A percentile compares a stretch with the other conserved stretches of the same genome.
Evolutionary conservation across 2,329 filamentous ascomycete species (phyloP).

Genomic region (Penicillium rolfsii): DNA sequence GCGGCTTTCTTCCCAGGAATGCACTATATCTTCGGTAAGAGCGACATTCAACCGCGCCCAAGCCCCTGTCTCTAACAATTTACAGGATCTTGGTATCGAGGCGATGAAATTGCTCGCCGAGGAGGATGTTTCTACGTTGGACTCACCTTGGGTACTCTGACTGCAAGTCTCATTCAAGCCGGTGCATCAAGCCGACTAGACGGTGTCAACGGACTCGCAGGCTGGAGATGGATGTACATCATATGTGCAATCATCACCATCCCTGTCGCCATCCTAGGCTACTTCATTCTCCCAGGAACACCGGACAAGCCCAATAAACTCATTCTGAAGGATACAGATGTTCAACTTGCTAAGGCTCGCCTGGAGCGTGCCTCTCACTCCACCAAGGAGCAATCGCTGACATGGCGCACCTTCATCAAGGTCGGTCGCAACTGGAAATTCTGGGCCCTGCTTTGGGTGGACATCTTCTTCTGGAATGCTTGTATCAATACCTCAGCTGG

Average conservation of each 20-base stretch:
- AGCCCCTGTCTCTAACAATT: background rate
- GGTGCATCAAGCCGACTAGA: conserved; percentile 48
- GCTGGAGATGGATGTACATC: conserved; percentile 63
- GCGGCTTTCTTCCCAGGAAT: conserved; percentile 46
- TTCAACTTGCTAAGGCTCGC: conserved; percentile 51
- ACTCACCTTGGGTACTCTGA: conserved; percentile 56
- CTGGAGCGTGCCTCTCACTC: conserved; percentile 52
- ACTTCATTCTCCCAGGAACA: conserved; percentile 57
- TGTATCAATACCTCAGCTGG: conserved; percentile 53
- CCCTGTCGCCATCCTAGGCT: conserved; percentile 56
- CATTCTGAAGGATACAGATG: conserved; percentile 53
- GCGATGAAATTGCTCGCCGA: conserved; percentile 53
- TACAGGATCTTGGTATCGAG: conserved; percentile 53
- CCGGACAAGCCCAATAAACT: conserved; percentile 55
- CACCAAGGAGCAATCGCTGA: conserved; percentile 35
- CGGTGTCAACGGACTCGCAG: conserved; percentile 51
- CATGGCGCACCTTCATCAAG: conserved; percentile 29
- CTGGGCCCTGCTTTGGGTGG: conserved; percentile 55
- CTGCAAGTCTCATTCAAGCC: conserved; percentile 56
- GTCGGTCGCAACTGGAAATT: conserved; percentile 52
- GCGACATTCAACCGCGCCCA: background rate
- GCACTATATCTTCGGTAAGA: conserved; percentile 41
- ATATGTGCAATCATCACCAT: conserved; percentile 60
- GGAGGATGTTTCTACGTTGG: conserved; percentile 59
- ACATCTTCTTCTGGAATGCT: conserved; percentile 62